These are phyloP conservation scores for Phenoliferia sp. DNA, from an alignment of 1,284 basidiomycete genomes.

Conservation along the genomic window DNA sequence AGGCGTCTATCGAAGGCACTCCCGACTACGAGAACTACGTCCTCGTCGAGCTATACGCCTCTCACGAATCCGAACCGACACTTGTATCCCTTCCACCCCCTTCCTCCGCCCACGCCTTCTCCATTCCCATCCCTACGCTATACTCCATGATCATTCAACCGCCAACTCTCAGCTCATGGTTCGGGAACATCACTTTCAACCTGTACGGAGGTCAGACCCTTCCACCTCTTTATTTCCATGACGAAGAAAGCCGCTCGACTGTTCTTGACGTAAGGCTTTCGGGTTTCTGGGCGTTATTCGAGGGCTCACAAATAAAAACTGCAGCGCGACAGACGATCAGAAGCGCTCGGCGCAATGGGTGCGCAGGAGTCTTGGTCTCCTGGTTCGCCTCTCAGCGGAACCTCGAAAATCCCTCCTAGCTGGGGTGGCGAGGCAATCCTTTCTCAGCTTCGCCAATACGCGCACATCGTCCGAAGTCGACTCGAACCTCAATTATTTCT, in stretches of 20 bases:
- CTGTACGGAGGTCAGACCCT: slow-evolving; percentile 59
- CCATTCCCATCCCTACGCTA: slow-evolving; percentile 78
- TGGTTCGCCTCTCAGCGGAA: background rate
- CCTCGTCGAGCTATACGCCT: slow-evolving; percentile 17
- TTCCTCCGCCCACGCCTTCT: slow-evolving; percentile 74
- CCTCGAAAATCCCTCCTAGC: slow-evolving; percentile 30
- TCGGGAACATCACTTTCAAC: slow-evolving; percentile 64
- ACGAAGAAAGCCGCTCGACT: slow-evolving; percentile 79
- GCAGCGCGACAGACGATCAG: slow-evolving; percentile 28
- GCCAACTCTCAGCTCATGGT: slow-evolving; percentile 80
- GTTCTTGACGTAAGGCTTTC: slow-evolving; percentile 29
- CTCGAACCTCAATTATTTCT: slow-evolving; percentile 79
- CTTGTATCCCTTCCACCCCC: slow-evolving; percentile 9
- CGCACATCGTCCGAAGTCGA: slow-evolving; percentile 69
- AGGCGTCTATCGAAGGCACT: slow-evolving; percentile 68
- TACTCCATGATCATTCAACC: slow-evolving; percentile 85
- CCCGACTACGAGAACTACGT: slow-evolving; percentile 25
- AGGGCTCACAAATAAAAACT: background rate
- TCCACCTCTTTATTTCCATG: slow-evolving; percentile 89
- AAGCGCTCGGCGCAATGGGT: slow-evolving; percentile 22
- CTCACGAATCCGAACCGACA: background rate
- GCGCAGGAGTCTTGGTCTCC: background rate
- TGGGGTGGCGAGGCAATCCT: slow-evolving; percentile 62
- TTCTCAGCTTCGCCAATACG: slow-evolving; percentile 59
- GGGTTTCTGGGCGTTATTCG: background rate